Evolutionary conservation across 148 eudicot species (phyloP), one percentile per base, ranked within the genome.

Genomic region (Drosera capensis): DNA sequence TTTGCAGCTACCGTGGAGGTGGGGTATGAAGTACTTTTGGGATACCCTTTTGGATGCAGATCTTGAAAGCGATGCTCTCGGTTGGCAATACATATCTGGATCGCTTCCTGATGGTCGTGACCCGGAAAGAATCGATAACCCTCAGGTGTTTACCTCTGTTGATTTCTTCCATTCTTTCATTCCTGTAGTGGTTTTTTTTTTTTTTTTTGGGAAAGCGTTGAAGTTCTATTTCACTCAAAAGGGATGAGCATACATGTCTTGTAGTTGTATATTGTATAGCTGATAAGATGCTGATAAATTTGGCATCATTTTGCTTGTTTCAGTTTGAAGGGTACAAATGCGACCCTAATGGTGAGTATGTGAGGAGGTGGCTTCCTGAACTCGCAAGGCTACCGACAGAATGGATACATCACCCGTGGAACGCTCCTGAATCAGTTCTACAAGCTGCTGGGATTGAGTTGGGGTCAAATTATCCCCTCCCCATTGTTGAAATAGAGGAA

Each of bases 11-110:
- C 99, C 99, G 1, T 90, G 99, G 99, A 73, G 82, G 60, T 90
- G 93, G 99, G 99, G 99, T n/a, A 84, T 90, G 99, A 90, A 90
- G 57, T 90, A 90, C 49, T 84, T 90, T 51, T 90, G 95, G 99
- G 99, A 84, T 56, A 90, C 99, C 14, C 70, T 90, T 9, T 65
- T 90, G 23, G 99, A 90, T 75, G 95, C 99, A 20, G 95, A 90
- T 66, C n/a, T n/a, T n/a, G n/a, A n/a, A n/a, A n/a, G n/a, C n/a
- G n/a, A n/a, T n/a, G n/a, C n/a, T n/a, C n/a, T n/a, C n/a, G n/a
- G n/a, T n/a, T n/a, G n/a, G n/a, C n/a, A n/a, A n/a, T n/a, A n/a
- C n/a, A n/a, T n/a, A n/a, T n/a, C n/a, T n/a, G n/a, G n/a, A n/a
- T n/a, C n/a, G n/a, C n/a, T n/a, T n/a, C n/a, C n/a, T n/a, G n/a